These are phyloP conservation scores for Botrytis fabae DNA, from an alignment of 2,329 filamentous ascomycete species.

Conservation along the genomic window DNA sequence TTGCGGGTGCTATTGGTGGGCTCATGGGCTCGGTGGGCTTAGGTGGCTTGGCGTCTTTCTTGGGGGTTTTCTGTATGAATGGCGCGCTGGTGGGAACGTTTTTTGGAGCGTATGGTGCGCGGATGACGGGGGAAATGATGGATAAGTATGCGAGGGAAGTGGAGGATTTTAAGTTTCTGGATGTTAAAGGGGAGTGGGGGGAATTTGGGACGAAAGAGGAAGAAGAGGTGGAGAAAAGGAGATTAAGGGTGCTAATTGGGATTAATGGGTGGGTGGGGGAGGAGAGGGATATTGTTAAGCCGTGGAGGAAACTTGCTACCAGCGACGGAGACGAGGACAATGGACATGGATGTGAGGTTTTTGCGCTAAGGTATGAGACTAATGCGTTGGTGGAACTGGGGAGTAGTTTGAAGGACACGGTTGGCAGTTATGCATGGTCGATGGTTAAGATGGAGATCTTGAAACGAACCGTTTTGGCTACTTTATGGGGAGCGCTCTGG, in stretches of 20 bases:
- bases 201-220: slow-evolving; percentile 31
- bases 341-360: slow-evolving; percentile 71
- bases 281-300: slow-evolving; percentile 72
- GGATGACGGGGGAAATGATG: slow-evolving; percentile 78
- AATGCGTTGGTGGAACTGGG: slow-evolving; percentile 75
- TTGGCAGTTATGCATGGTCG: slow-evolving; percentile 57
- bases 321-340: neutral
- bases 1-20: slow-evolving; percentile 81
- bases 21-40: slow-evolving; percentile 84
- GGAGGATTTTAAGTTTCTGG: slow-evolving; percentile 77
- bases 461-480: slow-evolving; percentile 50
- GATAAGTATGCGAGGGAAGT: slow-evolving; percentile 86
- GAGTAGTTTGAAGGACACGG: slow-evolving; percentile 67
- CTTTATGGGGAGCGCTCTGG: slow-evolving; percentile 50
- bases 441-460: slow-evolving; percentile 64
- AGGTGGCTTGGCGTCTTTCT: slow-evolving; percentile 80
- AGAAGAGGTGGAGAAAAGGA: slow-evolving; percentile 35
- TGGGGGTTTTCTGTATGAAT: slow-evolving; percentile 84
- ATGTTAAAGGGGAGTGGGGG: slow-evolving; percentile 53
- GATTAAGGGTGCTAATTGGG: slow-evolving; percentile 78
- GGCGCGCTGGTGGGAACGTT: slow-evolving; percentile 81
- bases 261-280: slow-evolving; percentile 83
- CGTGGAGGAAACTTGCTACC: slow-evolving; percentile 68
- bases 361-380: slow-evolving; percentile 82
- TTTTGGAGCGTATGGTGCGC: slow-evolving; percentile 86